Percentiles rank a stretch among this genome's conserved stretches.
Evolutionary conservation across 192 early-diverging fungal species (phyloP).

Genomic region (Backusella mclennaniae): DNA sequence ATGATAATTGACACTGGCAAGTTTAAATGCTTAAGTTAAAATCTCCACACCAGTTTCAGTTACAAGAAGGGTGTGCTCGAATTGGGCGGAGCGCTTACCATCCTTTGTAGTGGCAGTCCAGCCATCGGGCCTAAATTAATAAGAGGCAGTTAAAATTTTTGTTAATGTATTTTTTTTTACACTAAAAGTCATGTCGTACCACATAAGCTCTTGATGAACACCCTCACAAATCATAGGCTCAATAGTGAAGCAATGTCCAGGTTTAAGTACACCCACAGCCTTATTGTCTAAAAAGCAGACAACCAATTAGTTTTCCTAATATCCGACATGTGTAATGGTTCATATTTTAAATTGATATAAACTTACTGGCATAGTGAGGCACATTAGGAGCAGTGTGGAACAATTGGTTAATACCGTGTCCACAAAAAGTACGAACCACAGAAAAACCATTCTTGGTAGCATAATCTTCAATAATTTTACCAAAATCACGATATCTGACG

Average conservation of each 20-base stretch:
- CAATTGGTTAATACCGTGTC: slow-evolving; percentile 84
- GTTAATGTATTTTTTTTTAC: slow-evolving; percentile 4
- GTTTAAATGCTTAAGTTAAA: slow-evolving; percentile 44
- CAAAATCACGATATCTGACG: slow-evolving; percentile 88
- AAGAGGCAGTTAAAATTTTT: slow-evolving; percentile 12
- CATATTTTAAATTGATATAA: background rate
- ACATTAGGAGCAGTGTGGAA: slow-evolving; percentile 93
- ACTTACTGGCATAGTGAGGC: slow-evolving; percentile 86
- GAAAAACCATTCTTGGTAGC: slow-evolving; percentile 86
- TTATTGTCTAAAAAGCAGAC: slow-evolving; percentile 66
- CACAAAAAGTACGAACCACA: slow-evolving; percentile 90
- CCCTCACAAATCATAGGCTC: slow-evolving; percentile 99
- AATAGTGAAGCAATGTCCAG: slow-evolving; percentile 96
- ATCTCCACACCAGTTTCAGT: slow-evolving; percentile 92
- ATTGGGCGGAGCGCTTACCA: slow-evolving; percentile 95
- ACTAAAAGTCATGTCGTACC: slow-evolving; percentile 28
- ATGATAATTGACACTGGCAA: background rate
- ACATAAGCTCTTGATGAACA: slow-evolving; percentile 62
- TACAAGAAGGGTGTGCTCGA: slow-evolving; percentile 94
- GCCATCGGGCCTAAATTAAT: slow-evolving; percentile 54
- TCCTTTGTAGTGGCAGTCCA: slow-evolving; percentile 93
- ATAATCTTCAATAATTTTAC: slow-evolving; percentile 83
- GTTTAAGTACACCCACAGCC: slow-evolving; percentile 93
- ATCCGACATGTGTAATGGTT: background rate
- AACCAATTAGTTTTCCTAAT: background rate